phyloP scores from a whole-genome alignment of 106 monocot species.

The Triglochin maritima region DNA sequence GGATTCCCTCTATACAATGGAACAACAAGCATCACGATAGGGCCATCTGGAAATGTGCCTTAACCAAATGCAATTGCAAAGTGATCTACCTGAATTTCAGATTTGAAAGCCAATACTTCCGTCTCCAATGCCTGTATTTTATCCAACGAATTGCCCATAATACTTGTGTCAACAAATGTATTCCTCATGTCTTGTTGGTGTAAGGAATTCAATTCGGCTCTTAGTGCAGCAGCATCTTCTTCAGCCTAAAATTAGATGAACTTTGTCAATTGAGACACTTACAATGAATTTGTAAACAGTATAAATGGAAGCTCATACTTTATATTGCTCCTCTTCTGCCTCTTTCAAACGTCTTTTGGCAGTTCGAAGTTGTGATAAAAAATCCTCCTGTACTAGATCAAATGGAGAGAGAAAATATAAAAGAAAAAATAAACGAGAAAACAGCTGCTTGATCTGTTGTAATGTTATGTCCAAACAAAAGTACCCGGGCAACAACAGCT shows the following conservation, averaged over 20 bases:
- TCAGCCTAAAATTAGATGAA: slow-evolving; percentile 48
- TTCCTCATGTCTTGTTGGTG: slow-evolving; percentile 55
- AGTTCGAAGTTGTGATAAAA: slow-evolving; percentile 68
- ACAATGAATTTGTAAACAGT: too few species aligned
- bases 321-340: slow-evolving; percentile 98
- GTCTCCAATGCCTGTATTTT: slow-evolving; percentile 45
- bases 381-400: slow-evolving; percentile 68
- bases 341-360: slow-evolving; percentile 73
- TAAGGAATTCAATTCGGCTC: slow-evolving; percentile 79
- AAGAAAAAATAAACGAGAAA: neutral
- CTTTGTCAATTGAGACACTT: neutral
- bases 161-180: slow-evolving; percentile 27
- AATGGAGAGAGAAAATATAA: neutral
- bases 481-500: slow-evolving; percentile 78
- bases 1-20: slow-evolving; percentile 35
- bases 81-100: slow-evolving; percentile 41
- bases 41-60: neutral
- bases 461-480: neutral
- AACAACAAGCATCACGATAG: neutral
- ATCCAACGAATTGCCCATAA: slow-evolving; percentile 27
- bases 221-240: slow-evolving; percentile 89
- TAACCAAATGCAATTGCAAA: neutral
- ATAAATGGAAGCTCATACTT: slow-evolving; percentile 24
- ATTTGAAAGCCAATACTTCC: slow-evolving; percentile 63
- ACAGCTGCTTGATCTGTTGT: neutral